Conservation (phyloP, 495 filamentous ascomycete genomes). For the Talaromyces nanjingensis region DNA sequence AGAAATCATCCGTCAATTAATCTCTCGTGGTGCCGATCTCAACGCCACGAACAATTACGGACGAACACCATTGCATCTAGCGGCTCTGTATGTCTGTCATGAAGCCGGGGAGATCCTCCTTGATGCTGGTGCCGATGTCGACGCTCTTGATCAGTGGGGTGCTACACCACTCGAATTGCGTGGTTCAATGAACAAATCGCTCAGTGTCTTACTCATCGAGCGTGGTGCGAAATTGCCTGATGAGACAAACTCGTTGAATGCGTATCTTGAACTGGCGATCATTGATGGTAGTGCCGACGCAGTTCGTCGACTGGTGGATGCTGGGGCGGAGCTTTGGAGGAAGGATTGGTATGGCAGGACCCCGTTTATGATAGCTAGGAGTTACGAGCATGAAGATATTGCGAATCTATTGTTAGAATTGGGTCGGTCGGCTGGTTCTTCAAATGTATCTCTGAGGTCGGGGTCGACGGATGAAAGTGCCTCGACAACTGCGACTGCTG, state of each 20-base stretch:
- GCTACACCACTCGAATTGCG: conserved; percentile 26
- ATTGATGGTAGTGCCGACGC: neutral
- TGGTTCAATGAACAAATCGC: neutral
- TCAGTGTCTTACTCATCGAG: neutral
- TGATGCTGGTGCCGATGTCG: conserved; percentile 17
- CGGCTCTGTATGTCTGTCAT: neutral
- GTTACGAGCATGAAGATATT: neutral
- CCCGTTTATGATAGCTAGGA: neutral
- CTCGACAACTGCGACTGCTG: neutral
- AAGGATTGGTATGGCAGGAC: neutral
- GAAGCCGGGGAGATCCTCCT: conserved; percentile 14
- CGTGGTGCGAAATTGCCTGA: neutral
- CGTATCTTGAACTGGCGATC: neutral
- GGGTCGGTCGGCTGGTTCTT: neutral
- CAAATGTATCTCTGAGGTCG: neutral
- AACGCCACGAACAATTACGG: neutral
- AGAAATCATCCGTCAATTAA: neutral
- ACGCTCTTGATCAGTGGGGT: conserved; percentile 17
- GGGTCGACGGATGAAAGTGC: neutral
- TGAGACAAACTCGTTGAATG: neutral
- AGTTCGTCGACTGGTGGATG: neutral
- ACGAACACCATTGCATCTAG: neutral
- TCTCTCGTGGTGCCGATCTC: neutral
- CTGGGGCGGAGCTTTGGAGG: neutral
- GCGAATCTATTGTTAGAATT: neutral